Base-by-base conservation (phyloP, 441 rosid species). In the Jatropha multifida region DNA sequence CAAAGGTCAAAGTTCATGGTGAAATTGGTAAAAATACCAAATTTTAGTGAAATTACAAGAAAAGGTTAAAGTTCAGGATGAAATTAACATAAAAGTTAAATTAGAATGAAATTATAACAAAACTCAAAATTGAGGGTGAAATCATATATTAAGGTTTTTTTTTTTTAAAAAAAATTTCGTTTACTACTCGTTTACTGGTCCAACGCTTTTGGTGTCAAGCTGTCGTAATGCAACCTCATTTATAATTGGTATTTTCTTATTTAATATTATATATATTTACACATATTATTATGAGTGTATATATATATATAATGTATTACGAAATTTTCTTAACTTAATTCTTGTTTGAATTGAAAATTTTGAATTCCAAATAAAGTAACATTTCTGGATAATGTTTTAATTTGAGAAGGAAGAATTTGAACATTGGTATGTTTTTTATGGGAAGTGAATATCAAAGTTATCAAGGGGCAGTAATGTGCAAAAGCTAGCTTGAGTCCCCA, bases 331-430 rank as follows among this genome's bases (percentile, higher is more conserved):
- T 18, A 58, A 58, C 2, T 23, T 23, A 20, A 55, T 2, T 18
- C 10, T 18, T 18, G 18, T n/a, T 23, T 14, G 17, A 37, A 54
- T 18, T 41, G 62, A 56, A 55, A n/a, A 38, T 40, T 70, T 52
- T 38, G 38, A 55, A 56, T n/a, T 12, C 7, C 9, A 32, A 58
- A 18, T 20, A 20, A 8, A 26, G 12, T 42, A 52, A 69, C 49
- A 12, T 54, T 40, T 56, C 13, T 10, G 46, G 15, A 5, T 11
- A 11, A 41, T 13, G 38, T 38, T 27, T 38, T 37, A 68, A 41
- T 60, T 72, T 72, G 44, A 17, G 62, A 54, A 72, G 75, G 60
- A 46, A 72, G 9, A 27, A 58, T 48, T 44, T 55, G 64, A 40
- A 74, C 41, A 40, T 12, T 58, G 14, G 10, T 41, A 42, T 63